Evolutionary conservation across 371 early-diverging fungal genomes (phyloP).

Genomic region (Catenaria anguillulae): DNA sequence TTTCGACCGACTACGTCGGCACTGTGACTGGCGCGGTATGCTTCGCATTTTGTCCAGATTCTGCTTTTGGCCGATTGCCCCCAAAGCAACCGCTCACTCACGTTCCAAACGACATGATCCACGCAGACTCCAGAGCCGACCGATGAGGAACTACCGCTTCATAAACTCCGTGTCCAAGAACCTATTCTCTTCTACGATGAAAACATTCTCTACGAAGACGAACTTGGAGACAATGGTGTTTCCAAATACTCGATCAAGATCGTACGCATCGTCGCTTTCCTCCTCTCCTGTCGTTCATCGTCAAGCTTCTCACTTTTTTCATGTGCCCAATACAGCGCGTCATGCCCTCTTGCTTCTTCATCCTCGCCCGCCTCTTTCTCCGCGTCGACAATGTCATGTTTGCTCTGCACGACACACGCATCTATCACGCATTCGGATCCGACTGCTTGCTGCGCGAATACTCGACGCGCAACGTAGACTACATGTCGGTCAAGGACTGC

Average conservation of each 20-base stretch:
- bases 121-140: too few species aligned
- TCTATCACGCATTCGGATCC: conserved; percentile 70
- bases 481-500: conserved; percentile 1
- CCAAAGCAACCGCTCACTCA: conserved; percentile 4
- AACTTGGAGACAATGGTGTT: conserved; percentile 86
- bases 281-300: too few species aligned
- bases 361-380: conserved; percentile 72
- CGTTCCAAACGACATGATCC: conserved; percentile 14
- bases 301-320: background rate
- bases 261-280: conserved; percentile 35
- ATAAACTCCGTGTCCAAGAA: conserved; percentile 54
- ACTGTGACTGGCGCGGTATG: conserved; percentile 21
- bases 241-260: conserved; percentile 61
- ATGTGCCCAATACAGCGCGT: conserved; percentile 47
- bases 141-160: conserved; percentile 45
- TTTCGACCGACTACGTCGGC: conserved; percentile 62
- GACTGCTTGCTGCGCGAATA: conserved; percentile 52
- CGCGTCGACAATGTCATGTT: conserved; percentile 88
- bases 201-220: conserved; percentile 83
- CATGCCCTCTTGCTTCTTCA: conserved; percentile 79
- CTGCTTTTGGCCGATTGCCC: too few species aligned
- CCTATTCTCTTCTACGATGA: conserved; percentile 84
- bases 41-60: too few species aligned
- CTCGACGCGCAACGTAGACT: conserved; percentile 20
- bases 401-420: conserved; percentile 68